Base-by-base conservation (phyloP, 1,284 basidiomycete species). In the Takashimella tepidaria region DNA sequence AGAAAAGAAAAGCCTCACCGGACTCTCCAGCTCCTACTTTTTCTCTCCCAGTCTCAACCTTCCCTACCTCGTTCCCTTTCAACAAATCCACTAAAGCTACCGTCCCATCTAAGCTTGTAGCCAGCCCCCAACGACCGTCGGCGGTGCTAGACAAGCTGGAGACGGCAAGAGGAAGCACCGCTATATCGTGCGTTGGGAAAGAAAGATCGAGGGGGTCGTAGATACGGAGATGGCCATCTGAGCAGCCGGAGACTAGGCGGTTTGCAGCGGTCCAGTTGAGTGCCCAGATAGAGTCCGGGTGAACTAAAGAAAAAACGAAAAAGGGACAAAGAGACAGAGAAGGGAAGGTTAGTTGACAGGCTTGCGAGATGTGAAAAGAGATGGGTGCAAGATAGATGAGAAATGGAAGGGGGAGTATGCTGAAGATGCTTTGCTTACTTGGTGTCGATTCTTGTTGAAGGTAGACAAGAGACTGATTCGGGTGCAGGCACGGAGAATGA, bases 41-140 rank as follows among this genome's bases (percentile, higher is more conserved):
- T 12, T 78, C 79, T 45, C 79, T 79, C 64, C 83, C 90, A 60
- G 88, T 90, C 70, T 90, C 88, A 54, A 83, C 82, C 50, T 78
- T 82, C 1, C 82, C 86, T 1, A 82, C 69, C 2, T 85, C 68
- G 27, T 80, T 77, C 2, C 84, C 85, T 12, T 75, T 81, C 37
- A 79, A 74, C 43, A 89, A 66, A 66, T 91, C 84, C 80, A 84
- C 84, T 13, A 92, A 73, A 46, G 76, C 80, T 0, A 87, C 89
- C 22, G 85, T 79, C 0, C 90, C 90, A 62, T 92, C 89, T 12
- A 92, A 77, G 46, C 85, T 86, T 61, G 89, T 88, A 60, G 84
- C 86, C 40, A 92, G 69, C 0, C 83, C 87, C 24, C 75, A 78
- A 45, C 76, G 78, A 5, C 87, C 89, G 55, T 83, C 79, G 0